Percentiles rank a stretch among this genome's conserved stretches.
These are phyloP conservation scores for Pelargonium nanum DNA, from an alignment of 345 rosid genomes.

Conservation along the genomic window DNA sequence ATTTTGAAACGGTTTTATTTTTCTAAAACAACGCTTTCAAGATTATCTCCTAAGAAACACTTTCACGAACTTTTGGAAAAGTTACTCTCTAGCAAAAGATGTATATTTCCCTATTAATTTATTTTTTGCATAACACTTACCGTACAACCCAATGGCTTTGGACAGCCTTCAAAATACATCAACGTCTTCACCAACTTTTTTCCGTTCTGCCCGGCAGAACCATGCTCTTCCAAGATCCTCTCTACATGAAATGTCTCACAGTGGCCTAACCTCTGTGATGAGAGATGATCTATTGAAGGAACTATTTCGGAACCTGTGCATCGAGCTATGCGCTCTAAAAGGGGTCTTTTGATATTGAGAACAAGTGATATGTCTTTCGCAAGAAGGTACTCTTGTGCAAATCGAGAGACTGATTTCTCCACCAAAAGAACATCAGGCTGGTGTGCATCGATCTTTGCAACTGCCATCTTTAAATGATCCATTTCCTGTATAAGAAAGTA, in stretches of 20 bases:
- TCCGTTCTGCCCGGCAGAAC: slow-evolving; percentile 71
- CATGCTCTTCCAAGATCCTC: slow-evolving; percentile 67
- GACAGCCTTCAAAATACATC: slow-evolving; percentile 95
- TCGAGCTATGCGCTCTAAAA: slow-evolving; percentile 80
- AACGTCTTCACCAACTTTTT: slow-evolving; percentile 72
- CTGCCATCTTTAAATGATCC: slow-evolving; percentile 97
- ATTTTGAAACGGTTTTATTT: too few species aligned
- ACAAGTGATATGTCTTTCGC: slow-evolving; percentile 84
- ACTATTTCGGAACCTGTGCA: slow-evolving; percentile 92
- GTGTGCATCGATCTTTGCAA: slow-evolving; percentile 77
- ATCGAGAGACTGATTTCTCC: slow-evolving; percentile 95
- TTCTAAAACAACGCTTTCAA: too few species aligned
- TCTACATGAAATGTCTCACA: slow-evolving; percentile 86
- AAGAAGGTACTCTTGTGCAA: slow-evolving; percentile 88
- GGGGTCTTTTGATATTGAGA: slow-evolving; percentile 81
- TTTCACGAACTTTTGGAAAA: too few species aligned
- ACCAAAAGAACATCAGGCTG: slow-evolving; percentile 84
- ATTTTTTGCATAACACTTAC: slow-evolving; percentile 34
- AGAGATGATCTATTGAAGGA: slow-evolving; percentile 86
- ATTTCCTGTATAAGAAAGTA: slow-evolving; percentile 57
- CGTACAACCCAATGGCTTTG: slow-evolving; percentile 90
- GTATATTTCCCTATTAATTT: too few species aligned
- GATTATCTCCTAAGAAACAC: too few species aligned
- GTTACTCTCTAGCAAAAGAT: too few species aligned
- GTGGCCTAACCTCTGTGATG: slow-evolving; percentile 73